Conservation (phyloP, 306 rosid species). For the Vigna trinervia region DNA sequence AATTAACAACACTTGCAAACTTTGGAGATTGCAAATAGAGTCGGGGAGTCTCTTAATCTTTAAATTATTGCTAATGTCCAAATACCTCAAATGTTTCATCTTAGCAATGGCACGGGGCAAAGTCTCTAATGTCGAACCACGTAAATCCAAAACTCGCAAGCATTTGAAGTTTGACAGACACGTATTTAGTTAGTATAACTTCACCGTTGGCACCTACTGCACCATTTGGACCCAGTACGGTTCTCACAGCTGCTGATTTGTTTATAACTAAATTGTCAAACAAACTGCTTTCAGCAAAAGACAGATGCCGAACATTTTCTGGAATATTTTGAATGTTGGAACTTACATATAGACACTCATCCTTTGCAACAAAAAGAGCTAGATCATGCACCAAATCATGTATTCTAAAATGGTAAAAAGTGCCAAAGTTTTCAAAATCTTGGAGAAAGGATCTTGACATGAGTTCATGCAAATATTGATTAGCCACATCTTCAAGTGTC, state of each 20-base stretch:
- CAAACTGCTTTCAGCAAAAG: background rate
- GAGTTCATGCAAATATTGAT: no score
- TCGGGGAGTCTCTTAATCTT: background rate
- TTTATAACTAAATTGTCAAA: background rate
- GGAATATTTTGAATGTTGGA: background rate
- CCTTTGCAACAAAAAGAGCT: background rate
- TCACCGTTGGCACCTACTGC: background rate
- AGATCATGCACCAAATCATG: no score
- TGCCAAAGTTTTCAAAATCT: no score
- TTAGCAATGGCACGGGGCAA: background rate
- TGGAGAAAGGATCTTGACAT: no score
- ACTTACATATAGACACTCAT: background rate
- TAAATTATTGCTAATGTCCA: fast-evolving
- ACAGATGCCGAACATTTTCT: background rate
- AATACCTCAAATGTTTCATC: background rate
- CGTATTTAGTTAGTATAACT: background rate
- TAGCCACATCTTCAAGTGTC: no score
- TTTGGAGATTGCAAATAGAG: background rate
- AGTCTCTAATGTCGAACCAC: background rate
- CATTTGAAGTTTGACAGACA: background rate
- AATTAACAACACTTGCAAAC: background rate
- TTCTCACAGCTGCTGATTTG: background rate
- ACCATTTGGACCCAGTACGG: background rate
- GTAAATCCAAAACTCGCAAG: background rate
- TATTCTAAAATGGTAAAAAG: no score